phyloP scores from a whole-genome alignment of 73 alveolate species.

The Urostyla sp. region DNA sequence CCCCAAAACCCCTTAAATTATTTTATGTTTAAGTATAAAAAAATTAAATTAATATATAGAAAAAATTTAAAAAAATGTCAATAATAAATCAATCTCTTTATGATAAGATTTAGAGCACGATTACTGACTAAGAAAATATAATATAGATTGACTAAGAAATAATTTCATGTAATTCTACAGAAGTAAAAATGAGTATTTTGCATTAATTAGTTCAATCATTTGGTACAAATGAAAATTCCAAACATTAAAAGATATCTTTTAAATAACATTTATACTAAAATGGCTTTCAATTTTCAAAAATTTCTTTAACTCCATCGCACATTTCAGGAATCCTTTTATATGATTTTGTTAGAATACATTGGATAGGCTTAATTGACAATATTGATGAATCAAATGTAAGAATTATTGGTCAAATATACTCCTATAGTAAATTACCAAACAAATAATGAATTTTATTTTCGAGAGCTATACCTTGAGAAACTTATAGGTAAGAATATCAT shows the following conservation, averaged over 20 bases:
- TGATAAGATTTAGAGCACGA: no score
- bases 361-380: conserved; percentile 19
- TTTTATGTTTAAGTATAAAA: no score
- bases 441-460: background rate
- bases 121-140: no score
- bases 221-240: background rate
- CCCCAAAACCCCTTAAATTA: no score
- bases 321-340: conserved; percentile 32
- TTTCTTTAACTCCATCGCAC: conserved; percentile 28
- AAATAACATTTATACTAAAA: background rate
- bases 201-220: conserved; percentile 22
- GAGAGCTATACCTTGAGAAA: conserved; percentile 6
- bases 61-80: no score
- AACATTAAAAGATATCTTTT: conserved; percentile 49
- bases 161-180: no score
- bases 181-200: no score
- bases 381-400: background rate
- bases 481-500: background rate
- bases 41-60: no score
- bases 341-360: conserved; percentile 2
- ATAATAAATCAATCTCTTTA: no score
- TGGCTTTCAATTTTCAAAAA: background rate
- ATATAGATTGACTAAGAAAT: no score
- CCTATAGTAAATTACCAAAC: background rate
- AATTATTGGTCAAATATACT: background rate